Base-by-base conservation (phyloP, 2,329 filamentous ascomycete species). In the Fusarium domesticum region DNA sequence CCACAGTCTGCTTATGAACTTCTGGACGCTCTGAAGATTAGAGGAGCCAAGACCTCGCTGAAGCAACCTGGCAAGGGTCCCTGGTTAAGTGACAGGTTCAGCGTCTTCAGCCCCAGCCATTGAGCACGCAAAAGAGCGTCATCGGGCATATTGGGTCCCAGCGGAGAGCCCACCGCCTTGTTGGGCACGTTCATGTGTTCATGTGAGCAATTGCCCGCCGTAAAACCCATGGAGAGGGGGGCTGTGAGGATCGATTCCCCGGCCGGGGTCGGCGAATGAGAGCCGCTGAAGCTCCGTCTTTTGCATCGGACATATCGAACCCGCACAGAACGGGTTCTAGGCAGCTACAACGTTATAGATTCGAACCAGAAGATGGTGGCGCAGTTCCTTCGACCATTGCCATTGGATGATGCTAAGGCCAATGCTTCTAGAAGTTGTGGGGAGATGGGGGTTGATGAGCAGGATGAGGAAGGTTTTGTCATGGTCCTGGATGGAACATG, bases 241-340 rank as follows among this genome's bases (percentile, higher is more conserved):
- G 43, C 35, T 44, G 33, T 37, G 15, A 44, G 35, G 17, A 31
- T 49, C 31, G 32, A 34, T 20, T 14, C 15, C 31, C 39, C 46
- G 35, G 37, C n/a, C 31, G 47, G 45, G 39, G 33, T 37, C 42
- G 44, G 51, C 49, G 54, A 58, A 57, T 50, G 42, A 51, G 43
- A 45, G 42, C 39, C 37, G 40, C 30, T 32, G 25, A 32, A 43
- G 37, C 30, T 31, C 41, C 54, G 48, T 35, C 28, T 3, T 16
- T 14, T 28, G 33, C 33, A 25, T 25, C 34, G 33, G 45, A 25
- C 17, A 18, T 18, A 15, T 42, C 25, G 46, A 51, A 37, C 39
- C 49, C 47, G 19, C 36, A 38, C 53, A 43, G 56, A 23, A 32
- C 19, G 18, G 17, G 18, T 19, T 36, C 18, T 20, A 34, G n/a